Base-by-base conservation (phyloP, 495 filamentous ascomycete genomes). In the Rhypophila decipiens region DNA sequence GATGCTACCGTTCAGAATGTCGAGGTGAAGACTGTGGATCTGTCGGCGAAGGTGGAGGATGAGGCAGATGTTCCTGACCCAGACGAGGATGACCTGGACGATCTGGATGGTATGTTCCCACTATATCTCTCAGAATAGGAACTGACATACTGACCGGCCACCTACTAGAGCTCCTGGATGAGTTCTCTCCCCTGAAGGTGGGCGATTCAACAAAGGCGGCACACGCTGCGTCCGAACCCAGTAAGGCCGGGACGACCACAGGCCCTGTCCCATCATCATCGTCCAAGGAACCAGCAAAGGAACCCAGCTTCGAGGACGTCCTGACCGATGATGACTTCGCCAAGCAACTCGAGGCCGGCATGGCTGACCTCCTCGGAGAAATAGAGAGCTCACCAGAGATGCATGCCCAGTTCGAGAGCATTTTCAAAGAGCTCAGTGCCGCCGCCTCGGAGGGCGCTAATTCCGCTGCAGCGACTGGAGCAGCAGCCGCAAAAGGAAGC, bases 31-130 rank as follows among this genome's bases (percentile, higher is more conserved):
- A 29, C 7, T 12, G 43, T 5, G 2, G 18, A 31, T 9, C 18
- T 29, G 31, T 20, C 22, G 8, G 60, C 60, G 5, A 53, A 55
- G n/a, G 47, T 54, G 31, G 42, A 23, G 17, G 38, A 56, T 31
- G 54, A 64, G 20, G 44, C 58, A 5, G 76, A 79, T 50, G 78
- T 75, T 1, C 75, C 84, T 15, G 87, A 89, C 59, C 85, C 85
- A 22, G 86, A 88, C 51, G 86, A 88, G 61, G 86, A 89, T 63
- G 89, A 95, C 59, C 76, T 95, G 17, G 90, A 95, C 60, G 91
- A 96, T 61, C 70, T 97, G 36, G 91, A 97, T 66, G 91, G 88
- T 86, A 59, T 40, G 72, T 55, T n/a, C 23, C 21, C n/a, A n/a
- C n/a, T n/a, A n/a, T n/a, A 36, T 27, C 11, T n/a, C 23, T 19